Evolutionary conservation across 1,139 yeast species (phyloP), one percentile per base, ranked within the genome.

Genomic region (Debaryomyces psychrophilus): DNA sequence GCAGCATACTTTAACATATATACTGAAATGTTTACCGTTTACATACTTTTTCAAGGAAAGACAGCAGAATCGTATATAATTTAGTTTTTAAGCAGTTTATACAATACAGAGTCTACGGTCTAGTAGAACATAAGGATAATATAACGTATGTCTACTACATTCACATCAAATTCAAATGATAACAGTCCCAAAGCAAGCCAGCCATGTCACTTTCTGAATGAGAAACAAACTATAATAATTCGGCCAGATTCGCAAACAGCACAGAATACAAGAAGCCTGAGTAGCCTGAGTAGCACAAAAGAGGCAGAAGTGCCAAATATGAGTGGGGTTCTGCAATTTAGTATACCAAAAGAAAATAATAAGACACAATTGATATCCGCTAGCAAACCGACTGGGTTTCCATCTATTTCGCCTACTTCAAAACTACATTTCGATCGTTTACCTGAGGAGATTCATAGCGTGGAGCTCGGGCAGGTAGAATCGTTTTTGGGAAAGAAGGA

Each of bases 341-440:
- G 22, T 27, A 18, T 20, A n/a, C 33, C 25, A 28, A 29, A 28
- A 3, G 18, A 8, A 11, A 35, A 23, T 8, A 14, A 17, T 11
- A 26, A 9, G 33, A 28, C 35, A 26, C 31, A 12, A 27, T 25
- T 34, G 31, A 26, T 35, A n/a, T 33, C 33, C 8, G 25, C 20
- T 7, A 20, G 26, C 8, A 41, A 34, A 14, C 33, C 20, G 12
- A 37, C n/a, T 4, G 37, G 25, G 4, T 3, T 29, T 15, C 12
- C 44, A 12, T 50, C 52, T 2, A 36, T 44, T 9, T 48, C 54
- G 23, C 55, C 55, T 3, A 50, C 54, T 8, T 8, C 47, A 15
- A 50, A 48, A 25, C 39, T 43, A 35, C 52, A 47, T 17, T 49
- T 49, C 35, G 45, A 49, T 15, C 43, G 43, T 14, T 40, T 51